Evolutionary conservation across 768 basidiomycete genomes (phyloP).

Genomic region (Rhodotorula graminis): DNA sequence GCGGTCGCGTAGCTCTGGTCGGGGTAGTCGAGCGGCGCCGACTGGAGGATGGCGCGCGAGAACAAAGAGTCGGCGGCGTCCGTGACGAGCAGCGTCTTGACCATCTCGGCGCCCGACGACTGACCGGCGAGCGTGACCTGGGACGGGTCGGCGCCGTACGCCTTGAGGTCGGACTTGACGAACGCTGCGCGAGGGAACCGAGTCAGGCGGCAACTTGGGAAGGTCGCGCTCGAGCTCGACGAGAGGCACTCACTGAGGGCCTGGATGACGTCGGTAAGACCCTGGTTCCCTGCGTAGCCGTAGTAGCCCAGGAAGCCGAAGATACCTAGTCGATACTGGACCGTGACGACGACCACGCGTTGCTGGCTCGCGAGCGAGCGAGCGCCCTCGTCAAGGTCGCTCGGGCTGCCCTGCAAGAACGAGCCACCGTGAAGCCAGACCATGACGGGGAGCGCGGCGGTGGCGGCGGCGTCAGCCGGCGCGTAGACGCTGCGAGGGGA

Average conservation of each 20-base stretch:
- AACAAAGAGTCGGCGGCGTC: conserved; percentile 70
- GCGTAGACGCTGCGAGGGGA: conserved; percentile 54
- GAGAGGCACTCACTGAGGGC: conserved; percentile 50
- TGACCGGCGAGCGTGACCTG: conserved; percentile 52
- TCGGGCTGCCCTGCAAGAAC: conserved; percentile 65
- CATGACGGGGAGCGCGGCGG: conserved; percentile 43
- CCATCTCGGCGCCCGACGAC: conserved; percentile 55
- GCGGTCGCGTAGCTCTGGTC: conserved; percentile 28
- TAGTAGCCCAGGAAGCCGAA: conserved; percentile 51
- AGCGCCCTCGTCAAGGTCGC: conserved; percentile 67
- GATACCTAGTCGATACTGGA: conserved; percentile 78
- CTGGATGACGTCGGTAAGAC: conserved; percentile 59
- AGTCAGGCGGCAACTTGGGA: not conserved
- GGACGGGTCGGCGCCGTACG: conserved; percentile 64
- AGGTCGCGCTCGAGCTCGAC: too few relatives aligned
- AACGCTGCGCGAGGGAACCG: conserved; percentile 50
- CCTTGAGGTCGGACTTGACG: conserved; percentile 58
- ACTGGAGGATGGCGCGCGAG: conserved; percentile 72
- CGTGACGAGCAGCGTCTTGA: conserved; percentile 67
- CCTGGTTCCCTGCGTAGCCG: too few relatives aligned
- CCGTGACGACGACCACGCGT: conserved; percentile 69
- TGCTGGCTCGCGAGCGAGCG: conserved; percentile 59
- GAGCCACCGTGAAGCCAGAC: conserved; percentile 65
- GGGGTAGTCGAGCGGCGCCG: conserved; percentile 64
- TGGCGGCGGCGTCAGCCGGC: conserved; percentile 48